phyloP scores from a whole-genome alignment of 1,284 basidiomycete genomes.

The Marasmius tenuissimus region DNA sequence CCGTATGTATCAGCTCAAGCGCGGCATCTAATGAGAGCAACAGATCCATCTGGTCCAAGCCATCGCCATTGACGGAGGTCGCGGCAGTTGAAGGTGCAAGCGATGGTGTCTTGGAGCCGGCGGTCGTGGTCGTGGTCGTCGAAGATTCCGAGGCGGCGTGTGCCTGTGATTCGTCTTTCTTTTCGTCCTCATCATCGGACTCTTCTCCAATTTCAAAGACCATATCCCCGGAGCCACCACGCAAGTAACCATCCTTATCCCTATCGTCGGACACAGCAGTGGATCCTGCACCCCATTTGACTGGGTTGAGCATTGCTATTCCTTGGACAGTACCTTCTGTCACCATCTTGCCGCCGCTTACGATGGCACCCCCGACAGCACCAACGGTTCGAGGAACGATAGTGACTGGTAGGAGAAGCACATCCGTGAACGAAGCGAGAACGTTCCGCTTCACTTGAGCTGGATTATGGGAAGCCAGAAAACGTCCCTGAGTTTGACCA shows the following conservation, averaged over 20 bases:
- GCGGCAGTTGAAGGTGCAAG: conserved; percentile 11
- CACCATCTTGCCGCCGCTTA: conserved; percentile 62
- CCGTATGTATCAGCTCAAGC: conserved; percentile 89
- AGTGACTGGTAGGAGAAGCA: conserved; percentile 90
- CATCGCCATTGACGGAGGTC: conserved; percentile 19
- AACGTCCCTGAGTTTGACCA: conserved; percentile 49
- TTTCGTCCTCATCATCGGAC: conserved; percentile 44
- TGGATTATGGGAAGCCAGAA: conserved; percentile 85
- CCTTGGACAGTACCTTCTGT: conserved; percentile 66
- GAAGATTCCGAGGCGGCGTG: not conserved
- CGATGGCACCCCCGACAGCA: conserved; percentile 75
- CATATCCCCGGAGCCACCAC: conserved; percentile 37
- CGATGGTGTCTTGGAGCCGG: not conserved
- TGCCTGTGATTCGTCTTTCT: not conserved
- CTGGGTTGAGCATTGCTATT: conserved; percentile 84
- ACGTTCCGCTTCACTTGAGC: conserved; percentile 92
- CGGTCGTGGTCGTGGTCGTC: not conserved
- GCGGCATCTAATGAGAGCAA: conserved; percentile 91
- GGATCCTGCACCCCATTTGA: conserved; percentile 63
- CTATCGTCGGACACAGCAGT: not conserved
- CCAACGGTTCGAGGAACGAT: conserved; percentile 90
- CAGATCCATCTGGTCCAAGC: conserved; percentile 74
- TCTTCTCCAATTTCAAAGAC: conserved; percentile 64
- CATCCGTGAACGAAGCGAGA: conserved; percentile 87
- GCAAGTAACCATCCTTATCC: not conserved